Conservation (phyloP, 139 green algal species). For the Closterium sp. region DNA sequence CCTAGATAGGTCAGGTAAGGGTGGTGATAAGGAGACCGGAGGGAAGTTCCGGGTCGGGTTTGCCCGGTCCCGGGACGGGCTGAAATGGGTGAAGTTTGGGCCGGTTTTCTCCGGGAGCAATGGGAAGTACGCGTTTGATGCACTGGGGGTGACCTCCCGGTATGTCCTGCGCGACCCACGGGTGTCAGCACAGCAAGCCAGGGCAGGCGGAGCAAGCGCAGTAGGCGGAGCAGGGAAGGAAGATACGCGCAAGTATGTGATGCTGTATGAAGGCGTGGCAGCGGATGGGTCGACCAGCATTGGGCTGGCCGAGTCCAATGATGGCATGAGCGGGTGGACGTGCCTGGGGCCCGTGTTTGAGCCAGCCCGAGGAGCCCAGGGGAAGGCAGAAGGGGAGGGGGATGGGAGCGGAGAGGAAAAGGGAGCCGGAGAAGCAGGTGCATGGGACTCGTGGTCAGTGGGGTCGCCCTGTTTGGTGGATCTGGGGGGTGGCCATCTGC, state of each 20-base stretch:
- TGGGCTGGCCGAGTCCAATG: conserved; percentile 17
- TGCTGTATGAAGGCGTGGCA: conserved; percentile 35
- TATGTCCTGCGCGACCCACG: conserved; percentile 24
- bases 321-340: conserved; percentile 35
- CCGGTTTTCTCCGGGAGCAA: conserved; percentile 4
- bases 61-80: conserved; percentile 43
- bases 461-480: conserved; percentile 35
- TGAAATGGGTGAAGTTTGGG: conserved; percentile 46
- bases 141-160: not conserved
- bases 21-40: not conserved
- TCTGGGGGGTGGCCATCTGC: conserved; percentile 1
- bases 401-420: not conserved
- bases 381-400: not conserved
- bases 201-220: not conserved
- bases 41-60: conserved; percentile 43
- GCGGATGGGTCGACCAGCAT: conserved; percentile 15
- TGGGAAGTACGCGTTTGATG: conserved; percentile 23
- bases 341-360: conserved; percentile 10
- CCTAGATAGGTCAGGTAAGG: not conserved
- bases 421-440: not conserved
- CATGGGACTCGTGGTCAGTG: conserved; percentile 30
- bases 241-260: conserved; percentile 15
- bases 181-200: not conserved
- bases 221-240: not conserved
- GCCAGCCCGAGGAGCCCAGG: conserved; percentile 6